Conservation (phyloP, 2,329 filamentous ascomycete genomes). For the Pseudogymnoascus sp. region DNA sequence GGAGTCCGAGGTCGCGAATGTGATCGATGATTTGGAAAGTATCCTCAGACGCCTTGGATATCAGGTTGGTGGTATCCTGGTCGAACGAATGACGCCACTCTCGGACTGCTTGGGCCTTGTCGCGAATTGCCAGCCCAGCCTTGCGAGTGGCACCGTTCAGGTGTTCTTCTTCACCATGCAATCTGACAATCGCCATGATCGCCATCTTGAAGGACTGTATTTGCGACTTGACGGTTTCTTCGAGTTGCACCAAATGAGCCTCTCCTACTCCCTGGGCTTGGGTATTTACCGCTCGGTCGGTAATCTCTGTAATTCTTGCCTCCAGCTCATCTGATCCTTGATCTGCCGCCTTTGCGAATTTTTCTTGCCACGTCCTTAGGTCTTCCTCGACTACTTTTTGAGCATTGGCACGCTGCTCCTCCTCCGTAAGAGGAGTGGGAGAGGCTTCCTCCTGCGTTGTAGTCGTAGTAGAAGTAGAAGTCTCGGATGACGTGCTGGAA, state of each 20-base stretch:
- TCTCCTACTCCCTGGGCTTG: slow-evolving; percentile 61
- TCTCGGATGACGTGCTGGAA: slow-evolving; percentile 10
- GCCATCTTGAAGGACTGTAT: slow-evolving; percentile 58
- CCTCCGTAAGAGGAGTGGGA: slow-evolving; percentile 34
- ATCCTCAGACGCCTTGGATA: slow-evolving; percentile 52
- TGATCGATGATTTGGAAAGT: slow-evolving; percentile 62
- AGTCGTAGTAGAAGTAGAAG: slow-evolving; percentile 11
- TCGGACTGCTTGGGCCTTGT: slow-evolving; percentile 56
- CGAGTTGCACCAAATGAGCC: slow-evolving; percentile 59
- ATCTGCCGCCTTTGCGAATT: slow-evolving; percentile 78
- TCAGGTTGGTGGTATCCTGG: slow-evolving; percentile 46
- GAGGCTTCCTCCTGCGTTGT: slow-evolving; percentile 22
- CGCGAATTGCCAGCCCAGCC: slow-evolving; percentile 54
- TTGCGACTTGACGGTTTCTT: slow-evolving; percentile 58
- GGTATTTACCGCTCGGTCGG: slow-evolving; percentile 57
- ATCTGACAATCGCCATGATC: slow-evolving; percentile 57
- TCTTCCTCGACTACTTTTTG: slow-evolving; percentile 69
- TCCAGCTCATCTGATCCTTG: slow-evolving; percentile 68
- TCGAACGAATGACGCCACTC: slow-evolving; percentile 56
- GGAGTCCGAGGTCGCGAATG: slow-evolving; percentile 61
- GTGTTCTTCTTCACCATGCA: slow-evolving; percentile 47
- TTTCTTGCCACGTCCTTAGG: slow-evolving; percentile 76
- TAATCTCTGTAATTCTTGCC: slow-evolving; percentile 61
- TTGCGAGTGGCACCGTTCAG: slow-evolving; percentile 47
- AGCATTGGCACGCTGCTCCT: slow-evolving; percentile 49